Evolutionary conservation across 768 basidiomycete genomes (phyloP).

Genomic region (Suillus weaverae): DNA sequence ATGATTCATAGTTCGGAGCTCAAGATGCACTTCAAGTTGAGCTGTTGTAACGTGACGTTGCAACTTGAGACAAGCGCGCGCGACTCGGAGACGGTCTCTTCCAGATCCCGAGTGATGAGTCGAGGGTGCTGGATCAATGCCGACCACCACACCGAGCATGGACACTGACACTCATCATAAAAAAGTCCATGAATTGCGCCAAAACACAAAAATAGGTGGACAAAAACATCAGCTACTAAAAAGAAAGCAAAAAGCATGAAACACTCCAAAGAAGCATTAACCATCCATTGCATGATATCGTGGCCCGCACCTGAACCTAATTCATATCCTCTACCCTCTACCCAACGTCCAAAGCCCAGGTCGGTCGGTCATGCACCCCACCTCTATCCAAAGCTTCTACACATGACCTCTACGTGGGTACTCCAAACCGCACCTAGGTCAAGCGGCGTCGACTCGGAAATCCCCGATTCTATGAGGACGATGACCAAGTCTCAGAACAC

Average conservation of each 20-base stretch:
- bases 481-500: not conserved
- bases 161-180: not conserved
- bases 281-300: not conserved
- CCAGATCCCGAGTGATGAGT: too few relatives aligned
- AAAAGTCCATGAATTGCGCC: not conserved
- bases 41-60: too few relatives aligned
- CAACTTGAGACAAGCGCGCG: too few relatives aligned
- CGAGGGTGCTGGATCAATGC: too few relatives aligned
- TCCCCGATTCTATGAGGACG: not conserved
- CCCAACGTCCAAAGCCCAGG: not conserved
- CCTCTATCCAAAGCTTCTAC: not conserved
- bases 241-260: not conserved
- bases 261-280: not conserved
- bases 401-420: not conserved
- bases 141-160: too few relatives aligned
- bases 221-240: not conserved
- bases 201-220: not conserved
- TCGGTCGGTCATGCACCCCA: not conserved
- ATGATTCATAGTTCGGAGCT: too few relatives aligned
- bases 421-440: not conserved
- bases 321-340: not conserved
- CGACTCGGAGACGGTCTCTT: too few relatives aligned
- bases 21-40: too few relatives aligned
- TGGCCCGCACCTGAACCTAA: not conserved
- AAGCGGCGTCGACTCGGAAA: not conserved